Base-by-base conservation (phyloP, 306 rosid genomes). In the Dicorynia guianensis region DNA sequence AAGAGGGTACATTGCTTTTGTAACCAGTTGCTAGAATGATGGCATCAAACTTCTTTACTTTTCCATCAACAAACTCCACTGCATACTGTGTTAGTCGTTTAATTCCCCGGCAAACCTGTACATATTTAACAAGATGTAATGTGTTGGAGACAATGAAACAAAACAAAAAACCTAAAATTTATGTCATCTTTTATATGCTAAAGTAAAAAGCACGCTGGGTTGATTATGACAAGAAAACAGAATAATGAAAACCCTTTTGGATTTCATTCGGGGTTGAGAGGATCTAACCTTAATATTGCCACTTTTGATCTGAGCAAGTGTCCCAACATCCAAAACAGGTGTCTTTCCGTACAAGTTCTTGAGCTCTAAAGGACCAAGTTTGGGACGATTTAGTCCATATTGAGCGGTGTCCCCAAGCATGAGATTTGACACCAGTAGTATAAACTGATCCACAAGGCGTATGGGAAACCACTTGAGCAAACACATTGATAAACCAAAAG, bases 261-360 rank as follows among this genome's bases (percentile, higher is more conserved):
- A 43, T 44, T 66, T 55, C 60, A 76, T 33, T 46, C 36, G 15
- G 30, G 62, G 48, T 34, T 33, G 62, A 35, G 36, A 62, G 14
- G 25, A 43, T 44, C 40, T 36, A 71, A 87, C 97, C 93, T 90
- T 90, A 58, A 93, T 90, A 14, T 90, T 80, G 25, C 91, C 94
- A 11, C 53, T 47, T 84, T 74, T 87, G 70, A 93, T 88, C 58
- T 79, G 80, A 25, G 87, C 85, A 12, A 93, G 82, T 13, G 97
- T 90, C 17, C 97, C 97, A 60, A 93, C 87, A 72, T 93, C 97
- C 66, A 93, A 78, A n/a, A 93, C 97, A 4, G 97, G 97, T 11
- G 96, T 93, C 70, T 90, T 93, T 33, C 94, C 97, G 11, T 80
- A 68, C 53, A 81, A 33, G 78, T 62, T 83, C 81, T 93, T 93